Evolutionary conservation across 1,139 yeast species (phyloP), one percentile per base, ranked within the genome.

Genomic region (Candida tropicalis): DNA sequence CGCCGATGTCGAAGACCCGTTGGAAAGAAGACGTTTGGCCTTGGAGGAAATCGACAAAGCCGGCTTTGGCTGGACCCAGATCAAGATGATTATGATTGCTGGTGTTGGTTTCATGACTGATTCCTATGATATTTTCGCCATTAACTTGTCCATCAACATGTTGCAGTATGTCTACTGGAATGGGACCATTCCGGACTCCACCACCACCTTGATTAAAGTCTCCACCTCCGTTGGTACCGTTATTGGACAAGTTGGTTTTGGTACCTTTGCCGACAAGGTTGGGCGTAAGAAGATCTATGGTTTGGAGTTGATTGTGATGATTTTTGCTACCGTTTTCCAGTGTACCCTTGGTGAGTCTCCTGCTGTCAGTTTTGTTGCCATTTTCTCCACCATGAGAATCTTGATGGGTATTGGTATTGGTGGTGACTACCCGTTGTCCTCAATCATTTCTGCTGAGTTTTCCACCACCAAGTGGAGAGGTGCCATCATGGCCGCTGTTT

Each of bases 391-490:
- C 55, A 82, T 81, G 68, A 84, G 96, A 79, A 82, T 87, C 52
- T 60, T 87, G 49, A 84, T 84, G 88, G 96, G 96, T 74, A 83
- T 93, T 58, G 99, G 99, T 82, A 95, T 93, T 59, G 99, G 99
- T 74, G 99, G 98, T 78, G 99, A 93, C 72, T 93, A 93, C 70
- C 99, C 99, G 57, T 81, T 93, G 68, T 90, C 98, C 35, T 93
- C 98, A 34, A 85, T 87, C 65, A 87, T 87, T 56, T 84, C 95
- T 9, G 84, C 96, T 41, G 96, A 87, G 71, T 87, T 87, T 59
- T 79, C 96, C 28, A 86, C 95, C 46, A 87, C 95, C 56, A 87
- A 85, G 66, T 87, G 95, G 95, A 86, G 96, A 83, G 96, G 96
- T 75, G 95, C 96, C 52, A 87, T 87, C 57, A 87, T 87, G 96